Percentiles rank a stretch among this genome's conserved stretches.
These are phyloP conservation scores for Trichodelitschia bisporula DNA, from an alignment of 495 filamentous ascomycete species.

Conservation along the genomic window DNA sequence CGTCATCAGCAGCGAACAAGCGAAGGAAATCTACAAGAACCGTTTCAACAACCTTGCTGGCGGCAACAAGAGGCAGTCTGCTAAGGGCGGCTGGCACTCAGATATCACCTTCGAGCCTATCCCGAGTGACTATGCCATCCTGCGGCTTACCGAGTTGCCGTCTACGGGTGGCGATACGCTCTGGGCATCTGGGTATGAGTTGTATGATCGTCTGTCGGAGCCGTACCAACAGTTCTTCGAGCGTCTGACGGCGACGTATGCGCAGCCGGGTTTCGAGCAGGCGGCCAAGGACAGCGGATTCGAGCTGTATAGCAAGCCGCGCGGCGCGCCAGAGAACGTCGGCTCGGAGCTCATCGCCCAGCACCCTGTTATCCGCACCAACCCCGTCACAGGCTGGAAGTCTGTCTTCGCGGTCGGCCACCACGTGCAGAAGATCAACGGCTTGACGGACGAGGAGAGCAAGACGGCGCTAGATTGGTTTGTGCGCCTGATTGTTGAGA, in stretches of 20 bases:
- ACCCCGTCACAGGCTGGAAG: slow-evolving; percentile 66
- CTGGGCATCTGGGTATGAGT: slow-evolving; percentile 54
- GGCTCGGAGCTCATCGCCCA: slow-evolving; percentile 34
- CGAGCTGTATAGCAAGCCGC: slow-evolving; percentile 21
- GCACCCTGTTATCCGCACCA: slow-evolving; percentile 57
- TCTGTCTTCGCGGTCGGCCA: slow-evolving; percentile 38
- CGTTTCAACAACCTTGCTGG: slow-evolving; percentile 3
- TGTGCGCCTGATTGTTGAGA: slow-evolving; percentile 36
- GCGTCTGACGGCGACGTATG: slow-evolving; percentile 37
- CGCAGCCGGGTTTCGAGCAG: slow-evolving; percentile 31
- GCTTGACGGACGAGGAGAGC: slow-evolving; percentile 38
- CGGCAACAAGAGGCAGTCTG: slow-evolving; percentile 11
- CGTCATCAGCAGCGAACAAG: slow-evolving; percentile 36
- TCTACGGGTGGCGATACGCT: slow-evolving; percentile 54
- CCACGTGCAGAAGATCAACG: slow-evolving; percentile 40
- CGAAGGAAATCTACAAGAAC: slow-evolving; percentile 20
- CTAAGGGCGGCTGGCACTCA: slow-evolving; percentile 11
- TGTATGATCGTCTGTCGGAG: slow-evolving; percentile 49
- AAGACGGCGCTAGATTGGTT: slow-evolving; percentile 38
- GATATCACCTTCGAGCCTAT: slow-evolving; percentile 18
- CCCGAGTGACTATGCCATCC: slow-evolving; percentile 12
- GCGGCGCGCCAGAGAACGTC: slow-evolving; percentile 44
- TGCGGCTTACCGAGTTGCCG: slow-evolving; percentile 29
- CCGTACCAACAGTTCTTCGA: slow-evolving; percentile 45
- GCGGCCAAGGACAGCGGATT: slow-evolving; percentile 29